phyloP scores from a whole-genome alignment of 2,329 filamentous ascomycete species.

The Penicillium sp. region DNA sequence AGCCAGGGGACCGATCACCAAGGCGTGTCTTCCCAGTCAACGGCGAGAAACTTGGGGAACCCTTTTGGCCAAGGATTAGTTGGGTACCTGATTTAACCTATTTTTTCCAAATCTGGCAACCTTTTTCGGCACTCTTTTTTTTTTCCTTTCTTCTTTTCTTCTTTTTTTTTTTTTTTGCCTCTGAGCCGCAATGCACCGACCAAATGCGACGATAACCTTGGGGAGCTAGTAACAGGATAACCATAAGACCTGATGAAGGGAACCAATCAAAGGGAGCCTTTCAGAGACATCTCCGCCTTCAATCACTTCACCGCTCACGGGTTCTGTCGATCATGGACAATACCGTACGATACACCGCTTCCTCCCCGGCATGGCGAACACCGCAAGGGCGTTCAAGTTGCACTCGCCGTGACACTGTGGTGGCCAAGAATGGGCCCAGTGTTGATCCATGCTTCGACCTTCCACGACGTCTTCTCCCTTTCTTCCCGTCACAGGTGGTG shows the following conservation, averaged over 20 bases:
- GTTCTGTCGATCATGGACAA: neutral
- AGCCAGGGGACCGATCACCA: too few species aligned
- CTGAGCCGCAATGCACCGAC: neutral
- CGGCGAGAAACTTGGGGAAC: too few species aligned
- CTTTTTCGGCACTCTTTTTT: too few species aligned
- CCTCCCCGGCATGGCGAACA: constrained; percentile 15
- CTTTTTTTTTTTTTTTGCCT: neutral
- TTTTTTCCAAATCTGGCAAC: too few species aligned
- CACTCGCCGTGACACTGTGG: constrained; percentile 19
- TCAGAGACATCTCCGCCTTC: too few species aligned
- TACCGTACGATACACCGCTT: constrained; percentile 12
- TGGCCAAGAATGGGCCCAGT: constrained; percentile 22
- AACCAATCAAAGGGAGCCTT: neutral
- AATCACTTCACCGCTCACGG: neutral
- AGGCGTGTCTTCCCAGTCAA: too few species aligned
- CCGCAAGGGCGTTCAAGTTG: constrained; percentile 22
- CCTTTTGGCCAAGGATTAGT: too few species aligned
- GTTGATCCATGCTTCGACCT: constrained; percentile 22
- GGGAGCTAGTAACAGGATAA: neutral
- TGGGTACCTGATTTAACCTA: too few species aligned
- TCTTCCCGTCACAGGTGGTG: neutral
- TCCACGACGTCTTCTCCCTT: constrained; percentile 1
- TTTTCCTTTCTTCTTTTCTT: too few species aligned
- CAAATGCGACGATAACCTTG: neutral
- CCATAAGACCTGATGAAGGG: neutral